Evolutionary conservation across 106 monocot genomes (phyloP).

Genomic region (Dendrobium catenatum): DNA sequence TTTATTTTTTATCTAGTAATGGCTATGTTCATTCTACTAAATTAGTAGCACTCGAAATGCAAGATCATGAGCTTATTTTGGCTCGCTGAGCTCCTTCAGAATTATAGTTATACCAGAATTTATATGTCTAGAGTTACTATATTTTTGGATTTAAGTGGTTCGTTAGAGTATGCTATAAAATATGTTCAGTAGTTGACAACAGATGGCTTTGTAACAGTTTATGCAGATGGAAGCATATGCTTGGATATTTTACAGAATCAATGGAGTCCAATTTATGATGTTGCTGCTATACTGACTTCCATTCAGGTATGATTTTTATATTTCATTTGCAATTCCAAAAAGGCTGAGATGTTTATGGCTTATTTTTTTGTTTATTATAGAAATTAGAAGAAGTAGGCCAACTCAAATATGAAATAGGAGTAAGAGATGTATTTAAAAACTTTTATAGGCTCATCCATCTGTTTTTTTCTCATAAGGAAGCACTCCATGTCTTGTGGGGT

Average conservation of each 20-base stretch:
- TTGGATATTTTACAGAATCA: constrained; percentile 9
- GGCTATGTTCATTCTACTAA: neutral
- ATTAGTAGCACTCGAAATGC: neutral
- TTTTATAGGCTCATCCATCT: too few relatives aligned
- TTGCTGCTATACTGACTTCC: constrained; percentile 21
- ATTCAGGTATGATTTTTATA: constrained; percentile 16
- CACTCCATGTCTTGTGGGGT: too few relatives aligned
- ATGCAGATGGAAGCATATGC: constrained; percentile 28
- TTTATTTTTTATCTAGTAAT: neutral
- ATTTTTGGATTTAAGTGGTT: neutral
- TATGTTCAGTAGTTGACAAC: too few relatives aligned
- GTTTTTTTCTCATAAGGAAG: too few relatives aligned
- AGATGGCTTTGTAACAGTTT: neutral
- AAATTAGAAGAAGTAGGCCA: too few relatives aligned
- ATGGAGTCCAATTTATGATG: constrained; percentile 17
- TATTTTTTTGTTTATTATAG: too few relatives aligned
- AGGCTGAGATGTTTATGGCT: neutral
- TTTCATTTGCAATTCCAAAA: neutral
- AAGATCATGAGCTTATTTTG: neutral
- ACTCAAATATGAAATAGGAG: too few relatives aligned
- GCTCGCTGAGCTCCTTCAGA: neutral
- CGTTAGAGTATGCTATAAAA: too few relatives aligned
- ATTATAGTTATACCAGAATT: neutral
- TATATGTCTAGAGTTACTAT: neutral
- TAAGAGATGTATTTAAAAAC: too few relatives aligned